Conservation (phyloP, 148 eudicot genomes). For the Fallopia convolvulus region DNA sequence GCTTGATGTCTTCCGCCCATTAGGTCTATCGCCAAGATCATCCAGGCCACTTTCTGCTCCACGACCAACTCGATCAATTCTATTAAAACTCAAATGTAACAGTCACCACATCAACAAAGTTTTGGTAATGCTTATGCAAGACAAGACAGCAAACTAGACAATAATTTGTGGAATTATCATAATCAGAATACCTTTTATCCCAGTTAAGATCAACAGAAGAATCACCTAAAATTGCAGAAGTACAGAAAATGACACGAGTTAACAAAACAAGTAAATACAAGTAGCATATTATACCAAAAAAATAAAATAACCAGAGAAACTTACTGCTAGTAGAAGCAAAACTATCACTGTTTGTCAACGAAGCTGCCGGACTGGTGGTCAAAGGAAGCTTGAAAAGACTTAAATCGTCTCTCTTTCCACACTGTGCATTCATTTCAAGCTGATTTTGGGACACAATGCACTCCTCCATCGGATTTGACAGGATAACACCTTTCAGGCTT, state of each 20-base stretch:
- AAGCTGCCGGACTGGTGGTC: constrained; percentile 24
- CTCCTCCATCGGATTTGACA: constrained; percentile 16
- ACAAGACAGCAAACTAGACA: background rate
- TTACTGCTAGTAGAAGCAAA: constrained; percentile 59
- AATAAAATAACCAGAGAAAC: background rate
- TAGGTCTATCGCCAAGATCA: background rate
- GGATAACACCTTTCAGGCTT: constrained; percentile 28
- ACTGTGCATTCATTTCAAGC: constrained; percentile 21
- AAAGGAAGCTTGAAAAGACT: constrained; percentile 21
- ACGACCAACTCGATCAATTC: background rate
- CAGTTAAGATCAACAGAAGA: constrained; percentile 44
- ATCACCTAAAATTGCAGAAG: constrained; percentile 51
- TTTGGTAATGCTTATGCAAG: background rate
- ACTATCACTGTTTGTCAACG: constrained; percentile 48
- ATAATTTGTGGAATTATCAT: background rate
- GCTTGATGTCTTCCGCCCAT: background rate
- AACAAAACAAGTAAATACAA: background rate
- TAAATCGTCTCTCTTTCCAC: constrained; percentile 23
- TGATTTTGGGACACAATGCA: constrained; percentile 18
- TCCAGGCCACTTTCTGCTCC: background rate
- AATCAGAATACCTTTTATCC: constrained; percentile 34
- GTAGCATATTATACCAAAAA: background rate
- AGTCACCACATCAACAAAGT: background rate
- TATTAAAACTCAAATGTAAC: background rate
- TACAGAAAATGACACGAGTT: background rate